Percentiles rank a stretch among this genome's conserved stretches.
These are phyloP conservation scores for Blyttiomyces sp. DNA, from an alignment of 371 early-diverging fungal species.

Conservation along the genomic window DNA sequence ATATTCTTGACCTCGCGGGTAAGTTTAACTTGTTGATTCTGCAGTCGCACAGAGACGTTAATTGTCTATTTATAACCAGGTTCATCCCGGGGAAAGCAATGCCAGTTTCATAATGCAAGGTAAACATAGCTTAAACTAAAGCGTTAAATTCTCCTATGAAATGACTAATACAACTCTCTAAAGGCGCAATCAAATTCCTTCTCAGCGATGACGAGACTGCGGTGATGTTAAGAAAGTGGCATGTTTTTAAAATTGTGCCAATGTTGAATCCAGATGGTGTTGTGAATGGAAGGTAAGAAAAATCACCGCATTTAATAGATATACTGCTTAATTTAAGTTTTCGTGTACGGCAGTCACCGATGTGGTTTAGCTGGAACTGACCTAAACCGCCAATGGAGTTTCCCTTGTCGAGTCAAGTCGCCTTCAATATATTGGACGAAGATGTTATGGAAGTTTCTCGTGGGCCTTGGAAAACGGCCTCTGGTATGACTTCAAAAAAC, in stretches of 20 bases:
- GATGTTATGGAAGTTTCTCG: constrained; percentile 21
- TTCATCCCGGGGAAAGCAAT: constrained; percentile 51
- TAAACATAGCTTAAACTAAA: background rate
- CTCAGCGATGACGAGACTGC: constrained; percentile 34
- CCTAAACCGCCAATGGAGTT: constrained; percentile 23
- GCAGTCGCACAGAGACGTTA: too few species aligned
- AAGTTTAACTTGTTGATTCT: background rate
- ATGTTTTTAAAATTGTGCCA: constrained; percentile 46
- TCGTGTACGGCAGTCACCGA: constrained; percentile 15
- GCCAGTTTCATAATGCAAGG: constrained; percentile 47
- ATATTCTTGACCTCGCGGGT: constrained; percentile 23
- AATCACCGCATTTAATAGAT: too few species aligned
- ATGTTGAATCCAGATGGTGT: constrained; percentile 50
- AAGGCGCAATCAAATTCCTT: constrained; percentile 29
- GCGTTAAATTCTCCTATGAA: background rate
- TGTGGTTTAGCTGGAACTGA: constrained; percentile 25
- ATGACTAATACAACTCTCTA: background rate
- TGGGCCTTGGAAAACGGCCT: constrained; percentile 14
- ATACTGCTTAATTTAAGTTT: background rate
- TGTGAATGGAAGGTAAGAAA: constrained; percentile 20
- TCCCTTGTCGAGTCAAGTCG: constrained; percentile 10
- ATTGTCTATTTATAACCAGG: constrained; percentile 15
- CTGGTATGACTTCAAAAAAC: too few species aligned
- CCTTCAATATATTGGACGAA: constrained; percentile 32
- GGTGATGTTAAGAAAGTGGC: constrained; percentile 19